Percentiles rank a stretch among this genome's conserved stretches.
phyloP scores from a whole-genome alignment of 2,329 filamentous ascomycete genomes.

The Chaetomium sp. region DNA sequence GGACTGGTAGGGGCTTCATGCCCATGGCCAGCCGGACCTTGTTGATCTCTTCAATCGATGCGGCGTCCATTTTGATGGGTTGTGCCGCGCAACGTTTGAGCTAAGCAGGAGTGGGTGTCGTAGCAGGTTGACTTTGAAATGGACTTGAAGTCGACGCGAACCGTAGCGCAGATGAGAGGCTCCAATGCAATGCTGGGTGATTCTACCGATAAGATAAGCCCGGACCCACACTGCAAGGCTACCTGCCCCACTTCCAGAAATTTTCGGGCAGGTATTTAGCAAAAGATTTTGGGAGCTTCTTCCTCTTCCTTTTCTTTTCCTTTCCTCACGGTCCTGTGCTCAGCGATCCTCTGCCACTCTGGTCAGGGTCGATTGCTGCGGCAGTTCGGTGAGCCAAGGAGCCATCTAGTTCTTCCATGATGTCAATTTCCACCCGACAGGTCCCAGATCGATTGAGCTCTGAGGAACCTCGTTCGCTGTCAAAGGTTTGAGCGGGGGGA shows the following conservation, averaged over 20 bases:
- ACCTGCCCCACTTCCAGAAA: conserved; percentile 27
- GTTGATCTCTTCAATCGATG: conserved; percentile 89
- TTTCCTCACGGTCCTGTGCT: conserved; percentile 74
- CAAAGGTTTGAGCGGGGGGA: conserved; percentile 63
- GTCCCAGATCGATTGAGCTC: conserved; percentile 71
- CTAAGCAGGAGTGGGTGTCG: background rate
- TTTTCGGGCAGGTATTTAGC: conserved; percentile 22
- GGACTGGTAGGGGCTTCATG: conserved; percentile 81
- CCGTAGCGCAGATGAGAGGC: background rate
- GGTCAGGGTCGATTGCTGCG: conserved; percentile 69
- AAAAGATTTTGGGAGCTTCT: conserved; percentile 13
- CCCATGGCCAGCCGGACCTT: conserved; percentile 83
- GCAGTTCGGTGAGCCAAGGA: conserved; percentile 84
- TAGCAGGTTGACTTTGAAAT: background rate
- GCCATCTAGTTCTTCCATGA: conserved; percentile 62
- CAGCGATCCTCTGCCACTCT: conserved; percentile 61
- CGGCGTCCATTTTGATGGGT: conserved; percentile 48
- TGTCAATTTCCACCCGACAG: conserved; percentile 94
- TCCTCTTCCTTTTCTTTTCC: conserved; percentile 32
- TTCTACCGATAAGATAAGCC: background rate
- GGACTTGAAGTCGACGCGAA: background rate
- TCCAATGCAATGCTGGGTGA: background rate
- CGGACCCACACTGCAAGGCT: background rate
- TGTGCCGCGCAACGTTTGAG: conserved; percentile 1
- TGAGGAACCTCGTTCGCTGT: conserved; percentile 60